Evolutionary conservation across 768 basidiomycete genomes (phyloP), one percentile per base, ranked within the genome.

Genomic region (Agrocybe pediades): DNA sequence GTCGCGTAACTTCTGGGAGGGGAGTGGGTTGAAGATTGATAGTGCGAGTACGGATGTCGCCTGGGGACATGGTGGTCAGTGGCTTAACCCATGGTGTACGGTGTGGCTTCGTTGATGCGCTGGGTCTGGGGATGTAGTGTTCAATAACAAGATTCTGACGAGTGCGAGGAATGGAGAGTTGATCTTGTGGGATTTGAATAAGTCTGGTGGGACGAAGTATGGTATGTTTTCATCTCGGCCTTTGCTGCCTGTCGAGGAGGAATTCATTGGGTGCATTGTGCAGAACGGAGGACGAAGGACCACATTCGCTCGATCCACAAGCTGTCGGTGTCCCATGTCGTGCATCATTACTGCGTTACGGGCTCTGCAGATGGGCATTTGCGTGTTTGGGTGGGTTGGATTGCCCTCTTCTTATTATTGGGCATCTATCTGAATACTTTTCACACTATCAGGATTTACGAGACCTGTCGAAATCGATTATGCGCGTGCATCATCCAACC

Each of bases 101-200:
- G 4, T n/a, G 29, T 48, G 9, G 17, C 40, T 15, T 55, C 43
- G 54, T 58, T 65, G 43, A 57, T 49, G 51, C 25, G n/a, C n/a
- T n/a, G n/a, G n/a, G n/a, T n/a, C n/a, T n/a, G n/a, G n/a, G 45
- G 55, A 17, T 33, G 9, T 56, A 92, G 90, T 68, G 9, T 90
- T 83, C 70, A 83, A 74, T 65, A 84, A 85, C 67, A 92, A 92
- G 70, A 82, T 92, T 45, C 67, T 92, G 19, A 92, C 90, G 2
- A 90, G 89, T 62, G 88, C 88, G 1, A 74, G 87, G 15, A 92
- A 90, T 57, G 90, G 90, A 1, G 90, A 92, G 49, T 78, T 92
- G 30, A 87, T 91, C 25, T 81, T 91, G 76, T 92, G 90, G 90
- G 89, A 92, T 65, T 59, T 91, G 24, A 82, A 85, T 60, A 88